A percentile compares a stretch with the other conserved stretches of the same genome.
phyloP scores from a whole-genome alignment of 2,329 filamentous ascomycete species.

The Karstenula rhodostoma region DNA sequence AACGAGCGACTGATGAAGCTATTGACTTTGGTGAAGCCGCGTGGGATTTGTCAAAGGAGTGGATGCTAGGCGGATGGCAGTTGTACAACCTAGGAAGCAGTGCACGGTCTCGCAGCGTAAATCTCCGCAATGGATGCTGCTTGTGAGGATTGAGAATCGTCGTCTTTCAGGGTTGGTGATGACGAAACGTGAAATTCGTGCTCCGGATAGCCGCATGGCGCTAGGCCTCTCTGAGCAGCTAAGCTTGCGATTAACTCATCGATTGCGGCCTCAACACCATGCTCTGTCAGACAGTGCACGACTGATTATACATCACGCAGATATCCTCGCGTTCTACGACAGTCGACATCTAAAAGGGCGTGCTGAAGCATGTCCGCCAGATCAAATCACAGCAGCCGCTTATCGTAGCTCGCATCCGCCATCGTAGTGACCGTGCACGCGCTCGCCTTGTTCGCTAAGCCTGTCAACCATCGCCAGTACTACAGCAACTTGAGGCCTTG shows the following conservation, averaged over 20 bases:
- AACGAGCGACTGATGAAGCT: conserved; percentile 1
- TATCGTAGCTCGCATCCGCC: not conserved
- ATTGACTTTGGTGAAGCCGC: not conserved
- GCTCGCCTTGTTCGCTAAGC: not conserved
- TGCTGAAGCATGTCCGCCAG: conserved; percentile 8
- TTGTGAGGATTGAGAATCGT: conserved; percentile 1
- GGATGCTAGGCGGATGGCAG: not conserved
- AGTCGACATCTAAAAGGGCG: not conserved
- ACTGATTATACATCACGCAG: conserved; percentile 7
- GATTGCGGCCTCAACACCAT: not conserved
- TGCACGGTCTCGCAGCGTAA: conserved; percentile 1
- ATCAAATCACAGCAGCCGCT: not conserved
- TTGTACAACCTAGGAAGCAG: not conserved
- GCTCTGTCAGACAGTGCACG: not conserved
- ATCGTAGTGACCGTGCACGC: not conserved
- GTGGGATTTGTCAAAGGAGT: conserved; percentile 10
- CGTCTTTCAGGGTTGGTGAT: conserved; percentile 8
- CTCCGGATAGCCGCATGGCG: conserved; percentile 7
- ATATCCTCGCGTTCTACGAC: not conserved
- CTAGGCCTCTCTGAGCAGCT: conserved; percentile 6
- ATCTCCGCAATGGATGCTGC: not conserved
- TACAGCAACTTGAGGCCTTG: not conserved
- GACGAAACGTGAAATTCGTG: conserved; percentile 8
- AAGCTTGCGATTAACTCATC: conserved; percentile 4
- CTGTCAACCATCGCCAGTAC: not conserved